Percentiles rank a stretch among this genome's conserved stretches.
These are phyloP conservation scores for Chlorella sp. DNA, from an alignment of 139 green algal species.

Conservation along the genomic window DNA sequence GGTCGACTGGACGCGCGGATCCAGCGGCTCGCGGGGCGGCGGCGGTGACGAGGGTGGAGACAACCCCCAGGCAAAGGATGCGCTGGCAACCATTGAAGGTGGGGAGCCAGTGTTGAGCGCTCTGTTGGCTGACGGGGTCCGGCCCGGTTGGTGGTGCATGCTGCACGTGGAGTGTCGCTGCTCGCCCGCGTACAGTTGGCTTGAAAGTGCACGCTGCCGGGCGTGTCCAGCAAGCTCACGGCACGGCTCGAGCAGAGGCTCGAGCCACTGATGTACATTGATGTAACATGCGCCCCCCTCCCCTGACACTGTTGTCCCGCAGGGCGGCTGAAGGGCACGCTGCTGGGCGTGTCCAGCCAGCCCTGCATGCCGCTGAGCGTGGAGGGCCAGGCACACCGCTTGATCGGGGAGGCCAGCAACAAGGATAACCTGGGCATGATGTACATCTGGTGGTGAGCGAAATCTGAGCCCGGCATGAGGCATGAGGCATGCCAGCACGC, in stretches of 20 bases:
- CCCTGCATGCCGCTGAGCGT: constrained; percentile 85
- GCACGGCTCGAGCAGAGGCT: too few species aligned
- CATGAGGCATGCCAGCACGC: too few species aligned
- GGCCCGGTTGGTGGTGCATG: too few species aligned
- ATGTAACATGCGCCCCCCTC: too few species aligned
- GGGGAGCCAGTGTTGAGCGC: neutral
- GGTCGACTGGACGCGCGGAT: constrained; percentile 86
- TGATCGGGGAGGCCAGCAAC: constrained; percentile 90
- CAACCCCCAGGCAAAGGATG: constrained; percentile 83
- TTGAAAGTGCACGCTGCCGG: too few species aligned
- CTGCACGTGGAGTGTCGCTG: too few species aligned
- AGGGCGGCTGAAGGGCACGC: constrained; percentile 79
- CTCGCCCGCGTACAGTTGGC: too few species aligned
- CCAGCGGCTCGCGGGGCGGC: neutral
- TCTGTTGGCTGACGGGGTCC: too few species aligned
- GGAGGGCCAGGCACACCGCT: constrained; percentile 88
- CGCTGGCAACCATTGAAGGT: constrained; percentile 80
- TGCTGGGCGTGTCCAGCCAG: constrained; percentile 87
- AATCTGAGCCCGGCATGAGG: too few species aligned
- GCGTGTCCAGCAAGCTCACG: too few species aligned
- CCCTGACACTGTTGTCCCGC: too few species aligned
- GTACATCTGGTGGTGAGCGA: constrained; percentile 32
- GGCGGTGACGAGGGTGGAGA: constrained; percentile 38
- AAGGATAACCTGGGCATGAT: constrained; percentile 53
- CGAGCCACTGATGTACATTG: too few species aligned